Base-by-base conservation (phyloP, 139 green algal genomes). In the Marvania coccoides region DNA sequence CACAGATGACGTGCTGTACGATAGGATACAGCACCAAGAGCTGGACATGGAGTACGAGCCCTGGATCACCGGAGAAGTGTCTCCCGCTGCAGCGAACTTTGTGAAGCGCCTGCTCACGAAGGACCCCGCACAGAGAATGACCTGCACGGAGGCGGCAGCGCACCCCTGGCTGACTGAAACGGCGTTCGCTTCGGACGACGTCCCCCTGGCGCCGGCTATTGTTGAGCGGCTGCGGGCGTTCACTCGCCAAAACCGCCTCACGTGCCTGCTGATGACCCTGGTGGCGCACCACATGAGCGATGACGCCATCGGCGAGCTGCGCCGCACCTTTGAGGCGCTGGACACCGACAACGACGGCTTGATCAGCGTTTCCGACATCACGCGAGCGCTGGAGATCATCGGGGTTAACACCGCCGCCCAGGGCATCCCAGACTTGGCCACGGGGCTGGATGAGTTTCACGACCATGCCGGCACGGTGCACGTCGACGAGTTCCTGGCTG, bases 401-500 rank as follows among this genome's bases (percentile, higher is more conserved):
- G 70, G 72, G 10, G 23, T 64, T 12, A 35, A 53, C 3, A 34
- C 70, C 30, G 62, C 57, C 58, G 58, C 73, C 39, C 46, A 65
- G 28, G 60, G 30, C n/a, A 26, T 76, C 3, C 19, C 56, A 7
- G 40, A 35, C 9, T 46, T 80, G 40, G 31, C 72, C 33, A 38
- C 39, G 8, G 62, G 40, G 37, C 59, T 78, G 59, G 58, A 73
- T 29, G 23, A 56, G 12, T 46, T 8, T 31, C 63, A 63, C 28
- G 63, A 28, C 35, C 47, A 63, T 23, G 3, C 60, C 8, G 47
- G 72, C 48, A 42, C 47, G 28, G 33, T 67, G 35, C 55, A 70
- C 14, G 70, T 60, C 34, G 64, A 80, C 23, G 74, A 81, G 53
- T 91, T 91, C 61, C 73, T 91, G 34, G 79, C 84, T 10, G 84